A percentile compares a stretch with the other conserved stretches of the same genome.
phyloP scores from a whole-genome alignment of 1,284 basidiomycete species.

The Ganoderma meredithae region DNA sequence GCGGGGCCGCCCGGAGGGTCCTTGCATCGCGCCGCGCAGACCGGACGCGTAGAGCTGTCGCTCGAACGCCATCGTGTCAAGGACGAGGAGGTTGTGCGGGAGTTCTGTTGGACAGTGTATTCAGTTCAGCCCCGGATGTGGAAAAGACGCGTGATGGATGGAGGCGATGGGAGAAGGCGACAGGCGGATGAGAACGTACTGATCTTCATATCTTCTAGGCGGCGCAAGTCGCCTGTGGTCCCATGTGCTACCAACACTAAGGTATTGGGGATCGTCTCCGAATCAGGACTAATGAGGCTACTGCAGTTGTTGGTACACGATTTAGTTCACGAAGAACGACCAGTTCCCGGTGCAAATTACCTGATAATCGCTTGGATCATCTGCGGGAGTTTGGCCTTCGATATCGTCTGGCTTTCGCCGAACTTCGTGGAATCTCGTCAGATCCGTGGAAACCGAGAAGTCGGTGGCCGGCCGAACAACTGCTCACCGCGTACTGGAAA shows the following conservation, averaged over 20 bases:
- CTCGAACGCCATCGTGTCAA: conserved; percentile 74
- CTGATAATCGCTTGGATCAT: conserved; percentile 81
- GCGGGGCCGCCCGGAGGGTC: conserved; percentile 61
- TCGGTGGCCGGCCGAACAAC: conserved; percentile 19
- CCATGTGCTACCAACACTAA: conserved; percentile 83
- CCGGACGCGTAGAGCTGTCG: conserved; percentile 64
- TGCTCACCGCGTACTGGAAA: conserved; percentile 68
- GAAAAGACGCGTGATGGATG: conserved; percentile 15
- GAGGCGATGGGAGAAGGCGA: background rate
- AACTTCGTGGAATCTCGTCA: conserved; percentile 55
- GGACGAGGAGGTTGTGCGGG: conserved; percentile 74
- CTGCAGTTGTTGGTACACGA: conserved; percentile 44
- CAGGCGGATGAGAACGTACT: conserved; percentile 52
- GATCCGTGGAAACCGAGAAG: conserved; percentile 28
- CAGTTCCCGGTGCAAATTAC: conserved; percentile 43
- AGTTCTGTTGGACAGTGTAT: conserved; percentile 53
- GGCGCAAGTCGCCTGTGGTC: conserved; percentile 57
- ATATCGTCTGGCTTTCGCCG: conserved; percentile 77
- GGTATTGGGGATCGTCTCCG: conserved; percentile 73
- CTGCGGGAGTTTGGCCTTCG: conserved; percentile 72
- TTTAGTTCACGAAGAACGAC: conserved; percentile 15
- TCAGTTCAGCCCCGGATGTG: conserved; percentile 32
- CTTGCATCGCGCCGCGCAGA: conserved; percentile 63
- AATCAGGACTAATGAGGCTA: conserved; percentile 80
- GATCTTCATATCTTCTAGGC: conserved; percentile 78